Evolutionary conservation across 2,329 filamentous ascomycete genomes (phyloP).

Genomic region (Phyllosticta citriasiana): DNA sequence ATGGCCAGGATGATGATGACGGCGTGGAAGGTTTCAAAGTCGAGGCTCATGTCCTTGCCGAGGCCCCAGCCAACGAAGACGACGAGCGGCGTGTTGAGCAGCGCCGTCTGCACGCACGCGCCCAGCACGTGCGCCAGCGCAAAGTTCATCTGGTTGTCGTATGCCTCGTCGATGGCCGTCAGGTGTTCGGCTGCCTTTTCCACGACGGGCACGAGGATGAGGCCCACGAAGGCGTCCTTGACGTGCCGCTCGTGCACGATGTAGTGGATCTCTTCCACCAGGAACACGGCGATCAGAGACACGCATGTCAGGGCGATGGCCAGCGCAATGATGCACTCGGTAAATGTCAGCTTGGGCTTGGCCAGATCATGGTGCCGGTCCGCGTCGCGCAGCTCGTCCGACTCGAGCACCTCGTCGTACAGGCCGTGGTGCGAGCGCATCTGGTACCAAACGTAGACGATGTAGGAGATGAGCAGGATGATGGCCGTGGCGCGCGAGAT

Average conservation of each 20-base stretch:
- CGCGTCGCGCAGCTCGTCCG: conserved; percentile 57
- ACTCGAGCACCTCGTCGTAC: conserved; percentile 62
- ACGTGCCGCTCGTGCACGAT: conserved; percentile 45
- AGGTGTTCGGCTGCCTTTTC: conserved; percentile 83
- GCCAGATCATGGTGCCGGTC: conserved; percentile 51
- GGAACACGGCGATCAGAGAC: conserved; percentile 60
- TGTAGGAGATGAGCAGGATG: conserved; percentile 60
- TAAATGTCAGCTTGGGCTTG: conserved; percentile 63
- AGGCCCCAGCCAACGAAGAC: conserved; percentile 78
- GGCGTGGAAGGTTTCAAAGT: conserved; percentile 82
- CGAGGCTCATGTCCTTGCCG: conserved; percentile 59
- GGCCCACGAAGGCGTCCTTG: conserved; percentile 47
- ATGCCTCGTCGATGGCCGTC: conserved; percentile 76
- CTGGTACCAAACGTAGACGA: conserved; percentile 56
- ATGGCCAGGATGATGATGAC: conserved; percentile 73
- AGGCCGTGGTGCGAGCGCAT: conserved; percentile 67
- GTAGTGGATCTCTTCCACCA: conserved; percentile 61
- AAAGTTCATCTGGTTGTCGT: conserved; percentile 75
- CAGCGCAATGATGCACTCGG: conserved; percentile 60
- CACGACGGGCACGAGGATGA: conserved; percentile 72
- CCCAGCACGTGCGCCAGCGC: conserved; percentile 78
- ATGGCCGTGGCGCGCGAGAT: conserved; percentile 64
- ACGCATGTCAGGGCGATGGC: conserved; percentile 57
- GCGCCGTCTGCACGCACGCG: conserved; percentile 77
- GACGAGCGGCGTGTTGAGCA: conserved; percentile 77